phyloP scores from a whole-genome alignment of 495 filamentous ascomycete species.

The Talaromyces trachyspermus region DNA sequence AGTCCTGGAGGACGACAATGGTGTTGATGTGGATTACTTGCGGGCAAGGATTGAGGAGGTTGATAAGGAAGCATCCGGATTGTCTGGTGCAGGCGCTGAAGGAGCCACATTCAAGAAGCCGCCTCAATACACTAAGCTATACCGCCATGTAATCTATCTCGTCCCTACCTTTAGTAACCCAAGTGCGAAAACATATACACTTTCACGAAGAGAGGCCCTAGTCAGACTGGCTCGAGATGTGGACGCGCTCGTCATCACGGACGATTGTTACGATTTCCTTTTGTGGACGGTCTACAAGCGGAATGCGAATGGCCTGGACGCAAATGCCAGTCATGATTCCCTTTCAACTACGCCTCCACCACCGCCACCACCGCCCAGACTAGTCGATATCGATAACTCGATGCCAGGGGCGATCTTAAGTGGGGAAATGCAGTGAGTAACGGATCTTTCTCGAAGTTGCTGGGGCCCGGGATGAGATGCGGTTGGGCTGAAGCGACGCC shows the following conservation, averaged over 20 bases:
- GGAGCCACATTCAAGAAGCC: constrained; percentile 17
- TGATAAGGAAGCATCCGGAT: neutral
- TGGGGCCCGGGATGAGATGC: constrained; percentile 56
- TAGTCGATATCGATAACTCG: neutral
- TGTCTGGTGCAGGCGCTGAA: constrained; percentile 15
- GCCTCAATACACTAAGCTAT: constrained; percentile 45
- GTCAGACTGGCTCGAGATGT: constrained; percentile 52
- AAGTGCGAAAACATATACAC: constrained; percentile 53
- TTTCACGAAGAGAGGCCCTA: constrained; percentile 42
- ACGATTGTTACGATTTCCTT: constrained; percentile 75
- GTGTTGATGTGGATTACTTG: constrained; percentile 41
- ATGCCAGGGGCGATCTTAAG: neutral
- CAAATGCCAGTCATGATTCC: neutral
- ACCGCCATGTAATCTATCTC: constrained; percentile 64
- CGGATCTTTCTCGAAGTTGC: constrained; percentile 63
- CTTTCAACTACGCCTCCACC: neutral
- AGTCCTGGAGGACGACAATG: constrained; percentile 58
- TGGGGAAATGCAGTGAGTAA: constrained; percentile 65
- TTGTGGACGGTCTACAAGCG: constrained; percentile 34
- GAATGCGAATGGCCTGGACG: neutral
- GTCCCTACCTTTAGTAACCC: constrained; percentile 67
- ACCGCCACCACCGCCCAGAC: neutral
- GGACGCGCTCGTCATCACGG: constrained; percentile 59
- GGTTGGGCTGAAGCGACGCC: constrained; percentile 66
- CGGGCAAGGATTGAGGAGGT: neutral